Conservation (phyloP, 345 rosid genomes). For the Camelina laxa region DNA sequence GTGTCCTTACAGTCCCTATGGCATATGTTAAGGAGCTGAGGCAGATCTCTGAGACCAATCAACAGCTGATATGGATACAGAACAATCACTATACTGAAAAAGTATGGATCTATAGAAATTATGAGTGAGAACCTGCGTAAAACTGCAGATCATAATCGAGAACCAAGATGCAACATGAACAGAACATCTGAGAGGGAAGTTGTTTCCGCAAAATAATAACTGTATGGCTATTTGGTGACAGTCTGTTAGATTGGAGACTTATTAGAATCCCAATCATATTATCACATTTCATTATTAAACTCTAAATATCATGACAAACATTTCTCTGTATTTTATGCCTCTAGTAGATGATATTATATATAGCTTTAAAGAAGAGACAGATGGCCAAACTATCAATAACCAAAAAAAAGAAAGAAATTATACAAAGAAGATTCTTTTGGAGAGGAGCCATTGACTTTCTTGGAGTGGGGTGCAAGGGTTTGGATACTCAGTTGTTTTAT, state of each 20-base stretch:
- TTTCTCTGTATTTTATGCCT: constrained; percentile 13
- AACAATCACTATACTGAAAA: too few species aligned
- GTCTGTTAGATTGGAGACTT: not conserved
- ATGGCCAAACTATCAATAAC: not conserved
- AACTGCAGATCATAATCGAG: too few species aligned
- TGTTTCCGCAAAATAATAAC: too few species aligned
- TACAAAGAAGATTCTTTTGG: not conserved
- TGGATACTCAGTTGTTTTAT: not conserved
- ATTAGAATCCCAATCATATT: not conserved
- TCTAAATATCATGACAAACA: not conserved
- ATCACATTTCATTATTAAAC: not conserved
- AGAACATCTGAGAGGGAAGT: too few species aligned
- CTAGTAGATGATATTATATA: not conserved
- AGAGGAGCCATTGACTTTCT: constrained; percentile 22
- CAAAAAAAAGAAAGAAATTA: not conserved
- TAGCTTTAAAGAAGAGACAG: constrained; percentile 10
- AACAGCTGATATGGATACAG: too few species aligned
- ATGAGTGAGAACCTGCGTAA: too few species aligned
- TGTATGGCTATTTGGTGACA: too few species aligned
- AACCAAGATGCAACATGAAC: too few species aligned
- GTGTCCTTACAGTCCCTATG: too few species aligned
- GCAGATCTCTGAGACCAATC: too few species aligned
- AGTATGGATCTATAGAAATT: too few species aligned
- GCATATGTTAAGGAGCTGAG: too few species aligned
- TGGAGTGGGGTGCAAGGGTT: constrained; percentile 35